Conservation (phyloP, 306 rosid genomes). For the Heteromeles arbutifolia region DNA sequence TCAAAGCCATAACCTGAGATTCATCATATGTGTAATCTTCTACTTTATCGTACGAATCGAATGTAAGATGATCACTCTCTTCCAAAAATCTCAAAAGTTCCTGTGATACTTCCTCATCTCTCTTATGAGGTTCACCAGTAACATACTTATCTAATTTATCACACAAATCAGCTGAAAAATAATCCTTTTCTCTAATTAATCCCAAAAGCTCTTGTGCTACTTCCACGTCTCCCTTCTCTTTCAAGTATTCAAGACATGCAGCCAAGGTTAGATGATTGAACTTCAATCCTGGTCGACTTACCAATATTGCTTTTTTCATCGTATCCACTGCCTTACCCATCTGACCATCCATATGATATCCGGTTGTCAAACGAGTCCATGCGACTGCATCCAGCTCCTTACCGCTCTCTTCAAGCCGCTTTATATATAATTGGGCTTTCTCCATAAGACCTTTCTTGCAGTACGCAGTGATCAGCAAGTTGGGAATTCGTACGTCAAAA, state of each 20-base stretch:
- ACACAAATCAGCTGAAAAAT: conserved; percentile 13
- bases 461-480: conserved; percentile 44
- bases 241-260: conserved; percentile 48
- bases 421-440: conserved; percentile 44
- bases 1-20: not conserved
- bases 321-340: conserved; percentile 54
- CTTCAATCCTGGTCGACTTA: conserved; percentile 23
- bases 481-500: conserved; percentile 49
- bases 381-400: conserved; percentile 31
- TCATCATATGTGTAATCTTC: not conserved
- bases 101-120: not conserved
- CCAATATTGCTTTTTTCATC: conserved; percentile 36
- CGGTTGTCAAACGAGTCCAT: conserved; percentile 44
- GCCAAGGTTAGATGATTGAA: conserved; percentile 21
- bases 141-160: conserved; percentile 33
- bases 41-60: not conserved
- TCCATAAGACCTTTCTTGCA: conserved; percentile 46
- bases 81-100: not conserved
- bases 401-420: conserved; percentile 43
- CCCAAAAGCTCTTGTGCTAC: conserved; percentile 37
- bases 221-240: conserved; percentile 45
- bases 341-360: conserved; percentile 31
- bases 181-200: conserved; percentile 19
- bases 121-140: conserved; percentile 15
- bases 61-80: not conserved